Base-by-base conservation (phyloP, 306 rosid species). In the Quercus parvula region DNA sequence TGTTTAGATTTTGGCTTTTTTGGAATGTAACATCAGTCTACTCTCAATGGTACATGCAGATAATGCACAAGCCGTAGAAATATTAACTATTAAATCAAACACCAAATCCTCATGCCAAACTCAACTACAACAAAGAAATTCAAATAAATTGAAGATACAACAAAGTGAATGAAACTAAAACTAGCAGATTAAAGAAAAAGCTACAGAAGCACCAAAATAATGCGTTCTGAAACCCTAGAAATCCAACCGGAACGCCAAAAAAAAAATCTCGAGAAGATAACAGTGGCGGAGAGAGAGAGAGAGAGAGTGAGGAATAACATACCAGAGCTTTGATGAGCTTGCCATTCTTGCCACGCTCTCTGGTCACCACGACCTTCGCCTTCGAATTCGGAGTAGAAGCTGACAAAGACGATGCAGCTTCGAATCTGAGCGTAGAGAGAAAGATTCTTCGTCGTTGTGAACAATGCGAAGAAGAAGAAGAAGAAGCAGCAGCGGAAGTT, bases 271-370 rank as follows among this genome's bases (percentile, higher is more conserved):
- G 19, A 59, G 54, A 52, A 58, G 31, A 22, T 57, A 4, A 30
- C n/a, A 70, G 58, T 25, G 27, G 54, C 44, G 25, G 35, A 33
- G 10, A 22, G 74, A 56, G 67, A 24, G 59, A 75, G 35, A 57
- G 76, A 44, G 5, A 30, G 64, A 7, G 5, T 66, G 75, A 75
- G 80, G 25, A 27, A 56, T 8, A 52, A 69, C 54, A 25, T 67
- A 96, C 99, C 96, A 96, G 88, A 84, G 93, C 91, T 58, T 74
- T 55, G 85, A 96, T 87, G 70, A 96, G 98, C 90, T 96, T 96
- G 83, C 84, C 87, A 71, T 96, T 96, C 89, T 96, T 96, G 87
- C 99, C 99, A 6, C 91, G 98, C 87, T 96, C 99, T 87, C 99
- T 91, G 74, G 99, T 96, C 70, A 91, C 98, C 64, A 96, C 94